A percentile compares a stretch with the other conserved stretches of the same genome.
Evolutionary conservation across 2,329 filamentous ascomycete species (phyloP).

Genomic region (Catunica adiposa): DNA sequence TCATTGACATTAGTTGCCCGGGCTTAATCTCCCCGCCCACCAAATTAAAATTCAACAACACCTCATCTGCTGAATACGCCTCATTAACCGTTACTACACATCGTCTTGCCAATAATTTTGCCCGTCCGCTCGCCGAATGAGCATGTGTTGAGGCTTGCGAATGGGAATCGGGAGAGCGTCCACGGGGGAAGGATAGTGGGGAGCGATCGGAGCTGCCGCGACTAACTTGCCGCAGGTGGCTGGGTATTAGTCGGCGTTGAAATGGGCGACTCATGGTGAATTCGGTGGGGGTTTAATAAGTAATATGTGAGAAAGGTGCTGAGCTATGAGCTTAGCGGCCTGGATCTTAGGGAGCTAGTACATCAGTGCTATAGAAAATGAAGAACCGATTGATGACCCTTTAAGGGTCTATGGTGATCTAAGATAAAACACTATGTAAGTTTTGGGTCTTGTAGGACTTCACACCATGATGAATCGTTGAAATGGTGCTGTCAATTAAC

Average conservation of each 20-base stretch:
- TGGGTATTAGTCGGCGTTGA: slow-evolving; percentile 21
- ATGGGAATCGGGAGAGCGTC: slow-evolving; percentile 25
- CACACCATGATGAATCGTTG: too few relatives aligned
- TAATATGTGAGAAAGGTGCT: slow-evolving; percentile 11
- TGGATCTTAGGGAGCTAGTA: not conserved
- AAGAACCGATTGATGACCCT: too few relatives aligned
- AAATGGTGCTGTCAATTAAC: too few relatives aligned
- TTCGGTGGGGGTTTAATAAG: slow-evolving; percentile 1
- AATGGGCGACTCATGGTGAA: slow-evolving; percentile 27
- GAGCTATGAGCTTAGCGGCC: slow-evolving; percentile 3
- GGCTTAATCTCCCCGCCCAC: slow-evolving; percentile 43
- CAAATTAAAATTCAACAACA: slow-evolving; percentile 59
- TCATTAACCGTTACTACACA: slow-evolving; percentile 51
- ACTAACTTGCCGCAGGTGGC: slow-evolving; percentile 38
- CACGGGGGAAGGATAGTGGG: slow-evolving; percentile 33
- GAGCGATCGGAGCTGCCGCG: slow-evolving; percentile 30
- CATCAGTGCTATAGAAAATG: too few relatives aligned
- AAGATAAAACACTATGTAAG: too few relatives aligned
- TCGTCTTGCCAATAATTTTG: slow-evolving; percentile 24
- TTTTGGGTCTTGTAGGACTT: too few relatives aligned
- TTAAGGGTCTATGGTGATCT: too few relatives aligned
- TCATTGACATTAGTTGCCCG: slow-evolving; percentile 58
- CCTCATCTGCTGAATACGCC: slow-evolving; percentile 58
- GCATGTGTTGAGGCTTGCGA: slow-evolving; percentile 9
- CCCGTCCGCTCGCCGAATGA: slow-evolving; percentile 9